These are phyloP conservation scores for Oryza rufipogon DNA, from an alignment of 176 grass and related monocot genomes.

Conservation along the genomic window DNA sequence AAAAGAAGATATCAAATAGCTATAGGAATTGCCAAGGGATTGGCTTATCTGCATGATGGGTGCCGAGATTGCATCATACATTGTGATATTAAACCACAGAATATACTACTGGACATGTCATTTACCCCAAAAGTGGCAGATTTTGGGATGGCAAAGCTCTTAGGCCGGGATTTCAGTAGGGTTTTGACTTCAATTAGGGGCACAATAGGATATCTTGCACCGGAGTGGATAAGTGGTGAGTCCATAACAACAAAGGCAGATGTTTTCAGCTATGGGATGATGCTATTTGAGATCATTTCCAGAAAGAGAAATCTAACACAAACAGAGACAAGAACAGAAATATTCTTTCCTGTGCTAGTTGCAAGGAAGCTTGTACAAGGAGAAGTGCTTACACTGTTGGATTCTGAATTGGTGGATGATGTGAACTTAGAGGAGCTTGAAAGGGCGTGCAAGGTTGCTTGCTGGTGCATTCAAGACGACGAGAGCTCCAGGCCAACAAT, in stretches of 20 bases:
- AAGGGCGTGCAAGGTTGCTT: slow-evolving; percentile 28
- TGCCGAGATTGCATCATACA: slow-evolving; percentile 47
- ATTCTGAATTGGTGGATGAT: not conserved
- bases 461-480: slow-evolving; percentile 22
- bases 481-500: slow-evolving; percentile 12
- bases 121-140: slow-evolving; percentile 27
- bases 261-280: slow-evolving; percentile 32
- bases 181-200: slow-evolving; percentile 18
- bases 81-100: slow-evolving; percentile 48
- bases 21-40: slow-evolving; percentile 35
- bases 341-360: slow-evolving; percentile 19
- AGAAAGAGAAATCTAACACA: not conserved
- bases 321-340: not conserved
- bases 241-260: slow-evolving; percentile 25
- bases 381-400: not conserved
- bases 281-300: slow-evolving; percentile 31
- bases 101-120: slow-evolving; percentile 36
- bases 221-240: slow-evolving; percentile 9
- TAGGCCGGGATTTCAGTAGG: slow-evolving; percentile 17
- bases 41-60: slow-evolving; percentile 38
- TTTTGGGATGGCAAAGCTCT: slow-evolving; percentile 25
- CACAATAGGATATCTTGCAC: slow-evolving; percentile 21
- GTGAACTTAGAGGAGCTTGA: slow-evolving; percentile 2
- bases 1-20: slow-evolving; percentile 34
- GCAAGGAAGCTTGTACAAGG: slow-evolving; percentile 18